phyloP scores from a whole-genome alignment of 2,329 filamentous ascomycete genomes.

The Hymenoscyphus infarciens region DNA sequence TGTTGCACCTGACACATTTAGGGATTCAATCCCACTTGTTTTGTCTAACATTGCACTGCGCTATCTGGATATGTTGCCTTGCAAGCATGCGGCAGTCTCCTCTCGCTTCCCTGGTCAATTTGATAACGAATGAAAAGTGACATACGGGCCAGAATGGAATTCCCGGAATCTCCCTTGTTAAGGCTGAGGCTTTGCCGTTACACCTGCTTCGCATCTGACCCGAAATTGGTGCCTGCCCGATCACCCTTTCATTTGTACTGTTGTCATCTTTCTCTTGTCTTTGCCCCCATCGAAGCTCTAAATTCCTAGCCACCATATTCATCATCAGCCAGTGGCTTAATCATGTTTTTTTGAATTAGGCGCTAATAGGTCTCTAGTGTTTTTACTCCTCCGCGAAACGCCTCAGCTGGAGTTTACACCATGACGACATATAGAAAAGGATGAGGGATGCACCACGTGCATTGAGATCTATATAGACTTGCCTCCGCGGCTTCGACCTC shows the following conservation, averaged over 20 bases:
- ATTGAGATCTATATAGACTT: constrained; percentile 9
- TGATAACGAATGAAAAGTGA: neutral
- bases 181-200: constrained; percentile 5
- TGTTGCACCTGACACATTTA: neutral
- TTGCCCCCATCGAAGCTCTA: neutral
- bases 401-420: neutral
- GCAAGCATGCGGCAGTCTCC: neutral
- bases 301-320: neutral
- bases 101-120: neutral
- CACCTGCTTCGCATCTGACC: constrained; percentile 2
- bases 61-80: constrained; percentile 1
- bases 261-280: constrained; percentile 1
- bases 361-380: neutral
- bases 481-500: constrained; percentile 11
- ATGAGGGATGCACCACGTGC: neutral
- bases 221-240: neutral
- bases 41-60: constrained; percentile 5
- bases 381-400: neutral
- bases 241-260: neutral
- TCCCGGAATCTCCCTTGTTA: neutral
- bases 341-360: constrained; percentile 3
- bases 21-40: neutral
- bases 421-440: neutral
- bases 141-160: neutral
- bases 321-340: neutral